Conservation (phyloP, 2,329 filamentous ascomycete species). For the Sporothrix pallida region DNA sequence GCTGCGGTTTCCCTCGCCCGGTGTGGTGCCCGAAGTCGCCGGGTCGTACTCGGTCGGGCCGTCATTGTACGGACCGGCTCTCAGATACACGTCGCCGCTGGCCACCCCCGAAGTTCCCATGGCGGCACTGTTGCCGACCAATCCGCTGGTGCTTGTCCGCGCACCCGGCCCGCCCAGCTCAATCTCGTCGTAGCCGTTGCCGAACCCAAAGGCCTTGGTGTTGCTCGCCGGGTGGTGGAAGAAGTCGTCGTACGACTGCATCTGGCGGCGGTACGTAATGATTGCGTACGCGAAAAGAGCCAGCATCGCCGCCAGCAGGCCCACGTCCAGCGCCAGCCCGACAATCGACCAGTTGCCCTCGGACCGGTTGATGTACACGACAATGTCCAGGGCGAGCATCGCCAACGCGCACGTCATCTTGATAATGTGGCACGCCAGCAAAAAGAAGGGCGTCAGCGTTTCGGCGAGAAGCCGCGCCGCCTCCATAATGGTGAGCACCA, state of each 20-base stretch:
- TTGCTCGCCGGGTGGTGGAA: constrained; percentile 58
- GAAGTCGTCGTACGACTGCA: constrained; percentile 50
- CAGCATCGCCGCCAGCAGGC: constrained; percentile 55
- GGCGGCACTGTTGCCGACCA: constrained; percentile 1
- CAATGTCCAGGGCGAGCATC: constrained; percentile 58
- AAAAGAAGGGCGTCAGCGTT: constrained; percentile 59
- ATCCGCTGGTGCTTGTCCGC: not conserved
- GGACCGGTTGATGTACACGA: constrained; percentile 54
- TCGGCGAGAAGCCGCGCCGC: constrained; percentile 51
- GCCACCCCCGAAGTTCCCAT: constrained; percentile 36
- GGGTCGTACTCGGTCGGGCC: constrained; percentile 35
- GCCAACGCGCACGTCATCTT: constrained; percentile 55
- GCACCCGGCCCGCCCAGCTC: constrained; percentile 40
- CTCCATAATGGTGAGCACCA: constrained; percentile 53
- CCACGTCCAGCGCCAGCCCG: constrained; percentile 56
- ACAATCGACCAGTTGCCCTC: constrained; percentile 56
- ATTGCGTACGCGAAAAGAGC: constrained; percentile 55
- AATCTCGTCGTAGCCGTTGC: constrained; percentile 40
- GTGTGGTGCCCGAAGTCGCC: not conserved
- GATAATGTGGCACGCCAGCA: constrained; percentile 58
- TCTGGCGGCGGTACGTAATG: constrained; percentile 54
- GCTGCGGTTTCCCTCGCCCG: constrained; percentile 32
- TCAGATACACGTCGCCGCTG: constrained; percentile 36
- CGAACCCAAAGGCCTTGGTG: constrained; percentile 56
- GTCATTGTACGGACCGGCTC: constrained; percentile 35